phyloP scores from a whole-genome alignment of 1,284 basidiomycete species.

The Papiliotrema nemorosa region DNA sequence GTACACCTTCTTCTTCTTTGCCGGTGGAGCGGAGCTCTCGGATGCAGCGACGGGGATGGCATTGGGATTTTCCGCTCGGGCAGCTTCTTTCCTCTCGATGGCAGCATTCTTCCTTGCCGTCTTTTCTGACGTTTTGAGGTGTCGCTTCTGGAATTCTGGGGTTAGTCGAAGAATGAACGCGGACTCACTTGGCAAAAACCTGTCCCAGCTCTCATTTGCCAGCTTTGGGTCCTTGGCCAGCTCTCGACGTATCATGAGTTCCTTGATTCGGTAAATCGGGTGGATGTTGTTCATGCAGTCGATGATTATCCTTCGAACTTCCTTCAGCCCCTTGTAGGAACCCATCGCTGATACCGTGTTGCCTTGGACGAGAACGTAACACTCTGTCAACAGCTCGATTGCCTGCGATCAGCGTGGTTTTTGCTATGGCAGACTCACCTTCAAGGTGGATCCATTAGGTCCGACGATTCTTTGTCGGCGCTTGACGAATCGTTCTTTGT shows the following conservation, averaged over 20 bases:
- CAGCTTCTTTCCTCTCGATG: slow-evolving; percentile 14
- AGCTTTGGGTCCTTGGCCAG: slow-evolving; percentile 97
- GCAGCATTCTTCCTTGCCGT: slow-evolving; percentile 77
- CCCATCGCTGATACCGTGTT: slow-evolving; percentile 99
- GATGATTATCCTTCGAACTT: slow-evolving; percentile 88
- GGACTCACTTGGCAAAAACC: slow-evolving; percentile 75
- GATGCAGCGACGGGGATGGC: slow-evolving; percentile 13
- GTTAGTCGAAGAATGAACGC: not conserved
- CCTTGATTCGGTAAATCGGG: slow-evolving; percentile 99
- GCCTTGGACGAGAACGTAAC: slow-evolving; percentile 97
- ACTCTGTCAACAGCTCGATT: slow-evolving; percentile 93
- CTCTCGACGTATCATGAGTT: slow-evolving; percentile 98
- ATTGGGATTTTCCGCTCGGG: slow-evolving; percentile 7
- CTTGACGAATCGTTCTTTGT: slow-evolving; percentile 97
- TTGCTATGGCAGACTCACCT: slow-evolving; percentile 56
- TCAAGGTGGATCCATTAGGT: slow-evolving; percentile 92
- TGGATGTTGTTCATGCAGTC: slow-evolving; percentile 99
- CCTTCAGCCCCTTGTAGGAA: slow-evolving; percentile 88
- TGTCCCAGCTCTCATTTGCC: slow-evolving; percentile 90
- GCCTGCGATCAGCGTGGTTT: slow-evolving; percentile 58
- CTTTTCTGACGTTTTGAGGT: slow-evolving; percentile 88
- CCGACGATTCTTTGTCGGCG: slow-evolving; percentile 94
- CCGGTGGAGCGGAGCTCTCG: slow-evolving; percentile 5
- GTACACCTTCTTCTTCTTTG: slow-evolving; percentile 82
- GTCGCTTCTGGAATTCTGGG: slow-evolving; percentile 79